A percentile compares a stretch with the other conserved stretches of the same genome.
Evolutionary conservation across 1,139 yeast species (phyloP).

Genomic region (Zygoascus hellenicus): DNA sequence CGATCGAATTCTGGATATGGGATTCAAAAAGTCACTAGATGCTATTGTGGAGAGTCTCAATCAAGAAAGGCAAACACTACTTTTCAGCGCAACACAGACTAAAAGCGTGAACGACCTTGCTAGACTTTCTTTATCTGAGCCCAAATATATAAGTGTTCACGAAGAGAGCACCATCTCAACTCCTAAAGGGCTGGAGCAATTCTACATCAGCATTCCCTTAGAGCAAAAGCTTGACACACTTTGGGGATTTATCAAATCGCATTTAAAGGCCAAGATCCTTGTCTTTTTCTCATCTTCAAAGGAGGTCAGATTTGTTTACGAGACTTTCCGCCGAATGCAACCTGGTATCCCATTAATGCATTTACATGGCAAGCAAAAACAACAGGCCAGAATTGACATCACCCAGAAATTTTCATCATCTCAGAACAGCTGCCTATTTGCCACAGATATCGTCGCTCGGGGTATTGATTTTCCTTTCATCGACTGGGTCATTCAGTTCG

Average conservation of each 20-base stretch:
- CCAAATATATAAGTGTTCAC: conserved; percentile 55
- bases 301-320: conserved; percentile 92
- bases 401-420: conserved; percentile 80
- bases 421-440: conserved; percentile 81
- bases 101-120: conserved; percentile 85
- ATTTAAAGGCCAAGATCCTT: conserved; percentile 74
- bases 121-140: conserved; percentile 74
- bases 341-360: conserved; percentile 94
- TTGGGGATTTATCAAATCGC: conserved; percentile 88
- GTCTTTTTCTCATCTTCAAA: conserved; percentile 91
- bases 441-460: conserved; percentile 96
- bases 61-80: conserved; percentile 69
- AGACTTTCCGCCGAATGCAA: conserved; percentile 81
- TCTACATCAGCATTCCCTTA: conserved; percentile 62
- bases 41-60: conserved; percentile 81
- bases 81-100: conserved; percentile 92
- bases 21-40: conserved; percentile 84
- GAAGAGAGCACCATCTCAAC: conserved; percentile 52
- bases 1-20: conserved; percentile 94
- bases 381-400: conserved; percentile 85
- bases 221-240: conserved; percentile 80
- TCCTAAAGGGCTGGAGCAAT: conserved; percentile 82
- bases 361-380: conserved; percentile 93
- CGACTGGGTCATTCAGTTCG: conserved; percentile 96
- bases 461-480: conserved; percentile 97